These are phyloP conservation scores for Anastatica hierochuntica DNA, from an alignment of 345 rosid genomes.

Conservation along the genomic window DNA sequence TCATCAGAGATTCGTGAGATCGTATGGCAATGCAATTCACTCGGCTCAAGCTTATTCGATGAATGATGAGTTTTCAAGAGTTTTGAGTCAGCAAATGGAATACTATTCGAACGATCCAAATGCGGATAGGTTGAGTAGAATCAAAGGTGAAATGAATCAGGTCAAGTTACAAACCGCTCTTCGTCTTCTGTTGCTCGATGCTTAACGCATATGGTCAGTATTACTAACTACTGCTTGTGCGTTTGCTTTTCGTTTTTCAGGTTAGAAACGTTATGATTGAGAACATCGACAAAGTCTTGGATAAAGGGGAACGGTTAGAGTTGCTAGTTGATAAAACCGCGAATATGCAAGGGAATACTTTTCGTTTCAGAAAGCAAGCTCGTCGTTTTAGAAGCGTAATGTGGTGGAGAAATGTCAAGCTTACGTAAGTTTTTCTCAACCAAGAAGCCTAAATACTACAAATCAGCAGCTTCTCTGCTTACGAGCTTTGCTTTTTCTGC, in stretches of 20 bases:
- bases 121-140: constrained; percentile 82
- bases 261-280: constrained; percentile 92
- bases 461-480: neutral
- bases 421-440: constrained; percentile 44
- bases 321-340: constrained; percentile 92
- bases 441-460: too few relatives aligned
- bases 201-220: neutral
- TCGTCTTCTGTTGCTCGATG: neutral
- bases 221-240: neutral
- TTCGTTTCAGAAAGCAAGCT: constrained; percentile 85
- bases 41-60: constrained; percentile 84
- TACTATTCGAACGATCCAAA: constrained; percentile 74
- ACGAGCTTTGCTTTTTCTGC: constrained; percentile 27
- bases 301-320: constrained; percentile 90
- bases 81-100: constrained; percentile 89
- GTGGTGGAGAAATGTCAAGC: constrained; percentile 96
- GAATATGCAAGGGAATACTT: constrained; percentile 24
- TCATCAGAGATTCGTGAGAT: constrained; percentile 43
- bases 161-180: constrained; percentile 25
- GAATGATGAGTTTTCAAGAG: constrained; percentile 96
- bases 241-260: constrained; percentile 20
- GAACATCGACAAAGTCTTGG: constrained; percentile 85
- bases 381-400: constrained; percentile 70
- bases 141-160: constrained; percentile 93
- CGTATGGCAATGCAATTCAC: constrained; percentile 47